Conservation (phyloP, 306 rosid genomes). For the Cucurbita maxima region DNA sequence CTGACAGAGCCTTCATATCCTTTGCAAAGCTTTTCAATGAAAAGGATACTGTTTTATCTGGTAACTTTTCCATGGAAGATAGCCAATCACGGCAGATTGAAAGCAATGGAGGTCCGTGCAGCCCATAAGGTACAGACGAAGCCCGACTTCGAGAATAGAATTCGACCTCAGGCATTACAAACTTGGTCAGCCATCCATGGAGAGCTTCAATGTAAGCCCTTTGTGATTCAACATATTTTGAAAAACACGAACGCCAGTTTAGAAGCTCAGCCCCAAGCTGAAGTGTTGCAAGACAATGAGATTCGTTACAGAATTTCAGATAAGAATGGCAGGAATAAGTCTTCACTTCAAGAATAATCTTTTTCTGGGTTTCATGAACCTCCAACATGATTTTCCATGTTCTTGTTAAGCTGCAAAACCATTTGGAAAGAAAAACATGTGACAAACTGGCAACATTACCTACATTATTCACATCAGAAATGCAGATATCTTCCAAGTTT, state of each 20-base stretch:
- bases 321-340: conserved; percentile 41
- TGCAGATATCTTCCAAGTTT: conserved; percentile 7
- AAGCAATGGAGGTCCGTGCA: conserved; percentile 63
- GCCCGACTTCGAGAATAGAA: conserved; percentile 49
- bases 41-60: conserved; percentile 39
- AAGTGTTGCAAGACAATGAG: conserved; percentile 61
- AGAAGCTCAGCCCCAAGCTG: conserved; percentile 72
- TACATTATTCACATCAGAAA: not conserved
- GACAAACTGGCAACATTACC: not conserved
- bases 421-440: conserved; percentile 12
- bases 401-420: conserved; percentile 51
- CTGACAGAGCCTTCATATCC: conserved; percentile 53
- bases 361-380: conserved; percentile 79
- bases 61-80: conserved; percentile 52
- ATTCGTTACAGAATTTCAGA: conserved; percentile 58
- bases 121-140: conserved; percentile 25
- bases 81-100: conserved; percentile 66
- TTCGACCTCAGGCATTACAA: conserved; percentile 60
- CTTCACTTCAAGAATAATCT: conserved; percentile 62
- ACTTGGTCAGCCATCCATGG: conserved; percentile 78
- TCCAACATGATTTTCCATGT: conserved; percentile 82
- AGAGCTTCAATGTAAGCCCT: conserved; percentile 72
- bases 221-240: conserved; percentile 57
- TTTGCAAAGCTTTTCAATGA: conserved; percentile 49
- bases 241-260: conserved; percentile 60